Conservation (phyloP, 164 flowering plant species). For the Tinospora cordifolia region DNA sequence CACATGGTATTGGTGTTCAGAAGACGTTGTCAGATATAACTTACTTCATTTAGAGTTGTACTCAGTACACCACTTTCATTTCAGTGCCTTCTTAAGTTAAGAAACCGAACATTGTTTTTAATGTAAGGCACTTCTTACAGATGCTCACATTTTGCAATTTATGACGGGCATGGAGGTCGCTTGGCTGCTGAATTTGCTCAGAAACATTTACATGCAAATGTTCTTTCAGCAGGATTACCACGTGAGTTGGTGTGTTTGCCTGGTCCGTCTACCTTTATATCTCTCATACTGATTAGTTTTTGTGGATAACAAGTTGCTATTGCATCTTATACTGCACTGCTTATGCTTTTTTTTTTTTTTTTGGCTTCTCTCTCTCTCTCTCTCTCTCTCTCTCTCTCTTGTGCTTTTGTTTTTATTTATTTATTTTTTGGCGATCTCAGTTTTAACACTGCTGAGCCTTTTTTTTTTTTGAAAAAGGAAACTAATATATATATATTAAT, state of each 20-base stretch:
- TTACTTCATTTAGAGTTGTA: background rate
- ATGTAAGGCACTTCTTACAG: conserved; percentile 24
- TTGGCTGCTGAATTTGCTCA: conserved; percentile 87
- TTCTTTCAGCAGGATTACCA: conserved; percentile 85
- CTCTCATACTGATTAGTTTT: background rate
- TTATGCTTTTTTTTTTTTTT: background rate
- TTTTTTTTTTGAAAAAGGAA: too few species aligned
- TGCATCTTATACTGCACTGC: background rate
- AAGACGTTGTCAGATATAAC: background rate
- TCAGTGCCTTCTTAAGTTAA: background rate
- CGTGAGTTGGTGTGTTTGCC: conserved; percentile 85
- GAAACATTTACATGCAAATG: conserved; percentile 64
- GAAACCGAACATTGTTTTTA: background rate
- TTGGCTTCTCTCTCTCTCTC: background rate
- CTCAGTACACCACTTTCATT: background rate
- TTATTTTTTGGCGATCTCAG: background rate
- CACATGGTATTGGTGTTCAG: background rate
- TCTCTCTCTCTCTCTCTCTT: too few species aligned
- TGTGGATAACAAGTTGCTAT: background rate
- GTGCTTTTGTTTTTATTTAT: background rate
- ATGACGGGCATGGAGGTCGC: conserved; percentile 92
- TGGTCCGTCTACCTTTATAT: conserved; percentile 22
- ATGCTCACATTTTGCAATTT: conserved; percentile 79
- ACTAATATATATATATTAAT: too few species aligned
- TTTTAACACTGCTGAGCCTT: background rate